Conservation (phyloP, 352 stramenopile genomes). For the Globisporangium takayamanum region DNA sequence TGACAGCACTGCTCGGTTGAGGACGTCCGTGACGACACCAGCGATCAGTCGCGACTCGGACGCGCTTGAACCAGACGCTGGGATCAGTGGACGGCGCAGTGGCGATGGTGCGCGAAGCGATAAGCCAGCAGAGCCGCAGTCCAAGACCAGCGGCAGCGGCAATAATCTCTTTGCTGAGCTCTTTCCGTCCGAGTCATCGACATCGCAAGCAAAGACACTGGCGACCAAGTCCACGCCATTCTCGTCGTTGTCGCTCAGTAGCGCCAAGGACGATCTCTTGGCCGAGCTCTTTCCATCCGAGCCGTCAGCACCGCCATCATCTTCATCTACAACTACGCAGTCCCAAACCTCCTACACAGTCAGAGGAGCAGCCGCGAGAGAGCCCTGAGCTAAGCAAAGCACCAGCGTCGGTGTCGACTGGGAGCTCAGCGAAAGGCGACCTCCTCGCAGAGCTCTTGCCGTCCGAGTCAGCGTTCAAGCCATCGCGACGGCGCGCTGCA, state of each 20-base stretch:
- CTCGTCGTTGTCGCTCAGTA: background rate
- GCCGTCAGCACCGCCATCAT: background rate
- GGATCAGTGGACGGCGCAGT: background rate
- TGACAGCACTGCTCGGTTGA: background rate
- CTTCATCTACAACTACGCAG: background rate
- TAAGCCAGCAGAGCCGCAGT: background rate
- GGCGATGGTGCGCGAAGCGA: background rate
- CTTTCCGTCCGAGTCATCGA: slow-evolving; percentile 16
- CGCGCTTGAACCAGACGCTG: background rate
- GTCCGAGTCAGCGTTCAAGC: slow-evolving; percentile 1
- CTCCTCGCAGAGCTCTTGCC: slow-evolving; percentile 10
- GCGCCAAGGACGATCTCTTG: slow-evolving; percentile 10
- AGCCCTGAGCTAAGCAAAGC: background rate
- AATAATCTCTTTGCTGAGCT: slow-evolving; percentile 39
- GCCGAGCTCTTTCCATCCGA: slow-evolving; percentile 5
- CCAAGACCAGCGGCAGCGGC: slow-evolving; percentile 8
- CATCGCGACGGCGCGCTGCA: background rate
- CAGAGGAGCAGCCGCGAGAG: background rate
- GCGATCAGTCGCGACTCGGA: too few relatives aligned
- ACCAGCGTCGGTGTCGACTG: background rate
- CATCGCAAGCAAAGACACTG: background rate
- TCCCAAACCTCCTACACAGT: background rate
- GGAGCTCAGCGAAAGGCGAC: slow-evolving; percentile 3
- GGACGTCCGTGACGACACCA: too few relatives aligned
- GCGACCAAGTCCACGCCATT: background rate